Percentiles rank a stretch among this genome's conserved stretches.
Conservation (phyloP, 257 asterid species). For the Solanum chilense region DNA sequence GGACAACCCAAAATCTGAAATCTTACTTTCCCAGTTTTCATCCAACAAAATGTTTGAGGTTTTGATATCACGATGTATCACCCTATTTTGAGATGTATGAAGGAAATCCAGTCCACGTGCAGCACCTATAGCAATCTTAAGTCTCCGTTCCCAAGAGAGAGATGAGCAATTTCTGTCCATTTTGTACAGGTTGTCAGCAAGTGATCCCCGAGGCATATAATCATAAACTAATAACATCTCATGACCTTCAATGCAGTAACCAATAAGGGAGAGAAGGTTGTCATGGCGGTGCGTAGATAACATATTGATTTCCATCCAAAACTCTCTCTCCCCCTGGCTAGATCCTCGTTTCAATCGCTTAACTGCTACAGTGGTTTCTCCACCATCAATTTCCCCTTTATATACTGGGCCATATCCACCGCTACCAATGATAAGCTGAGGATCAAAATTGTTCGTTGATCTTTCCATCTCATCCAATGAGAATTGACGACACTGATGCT, state of each 20-base stretch:
- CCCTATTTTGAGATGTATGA: constrained; percentile 42
- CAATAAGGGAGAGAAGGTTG: constrained; percentile 57
- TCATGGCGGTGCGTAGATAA: constrained; percentile 43
- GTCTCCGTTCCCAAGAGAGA: constrained; percentile 54
- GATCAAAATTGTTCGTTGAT: constrained; percentile 38
- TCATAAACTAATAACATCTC: constrained; percentile 48
- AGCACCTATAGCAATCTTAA: constrained; percentile 52
- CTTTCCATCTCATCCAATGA: constrained; percentile 44
- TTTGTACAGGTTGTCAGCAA: constrained; percentile 47
- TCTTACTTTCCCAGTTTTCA: constrained; percentile 57
- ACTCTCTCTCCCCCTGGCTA: constrained; percentile 46
- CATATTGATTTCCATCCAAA: constrained; percentile 53
- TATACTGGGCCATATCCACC: constrained; percentile 73
- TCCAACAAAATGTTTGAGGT: constrained; percentile 64
- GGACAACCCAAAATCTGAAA: constrained; percentile 69
- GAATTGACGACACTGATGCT: constrained; percentile 38
- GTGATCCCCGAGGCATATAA: constrained; percentile 45
- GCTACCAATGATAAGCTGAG: constrained; percentile 38
- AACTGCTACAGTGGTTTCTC: constrained; percentile 39
- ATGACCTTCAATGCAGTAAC: constrained; percentile 54
- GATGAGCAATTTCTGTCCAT: constrained; percentile 16
- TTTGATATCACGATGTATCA: constrained; percentile 70
- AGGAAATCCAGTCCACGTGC: constrained; percentile 62
- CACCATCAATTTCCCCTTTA: constrained; percentile 45
- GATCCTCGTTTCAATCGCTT: constrained; percentile 39